These are phyloP conservation scores for Coemansia sp. DNA, from an alignment of 192 early-diverging fungal genomes.

Conservation along the genomic window DNA sequence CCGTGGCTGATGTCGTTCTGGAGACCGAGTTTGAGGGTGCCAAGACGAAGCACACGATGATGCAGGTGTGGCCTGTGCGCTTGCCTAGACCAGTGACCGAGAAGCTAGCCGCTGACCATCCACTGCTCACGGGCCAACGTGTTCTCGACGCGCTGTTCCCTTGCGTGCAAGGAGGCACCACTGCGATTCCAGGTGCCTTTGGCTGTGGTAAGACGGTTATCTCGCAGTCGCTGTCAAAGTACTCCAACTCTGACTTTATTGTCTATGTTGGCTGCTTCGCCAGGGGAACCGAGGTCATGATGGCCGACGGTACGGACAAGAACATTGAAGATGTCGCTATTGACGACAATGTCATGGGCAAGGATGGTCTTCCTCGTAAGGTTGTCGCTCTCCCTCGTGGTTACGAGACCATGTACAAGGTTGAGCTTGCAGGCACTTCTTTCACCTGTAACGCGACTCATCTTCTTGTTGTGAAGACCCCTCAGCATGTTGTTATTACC, in stretches of 20 bases:
- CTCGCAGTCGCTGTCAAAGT: slow-evolving; percentile 98
- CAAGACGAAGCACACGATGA: slow-evolving; percentile 88
- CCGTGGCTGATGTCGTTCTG: slow-evolving; percentile 83
- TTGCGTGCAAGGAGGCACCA: slow-evolving; percentile 98
- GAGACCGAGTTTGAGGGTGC: slow-evolving; percentile 98
- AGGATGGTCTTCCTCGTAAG: slow-evolving; percentile 39
- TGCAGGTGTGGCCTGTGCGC: slow-evolving; percentile 97
- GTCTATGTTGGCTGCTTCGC: slow-evolving; percentile 90
- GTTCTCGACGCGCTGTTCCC: slow-evolving; percentile 99
- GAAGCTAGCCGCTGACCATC: slow-evolving; percentile 93
- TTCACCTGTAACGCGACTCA: slow-evolving; percentile 46
- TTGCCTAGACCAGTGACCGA: slow-evolving; percentile 91
- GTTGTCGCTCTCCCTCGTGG: slow-evolving; percentile 47
- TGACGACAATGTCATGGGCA: slow-evolving; percentile 40
- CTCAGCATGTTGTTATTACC: background rate
- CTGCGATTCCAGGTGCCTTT: slow-evolving; percentile 99
- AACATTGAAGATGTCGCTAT: slow-evolving; percentile 32
- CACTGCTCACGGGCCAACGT: slow-evolving; percentile 96
- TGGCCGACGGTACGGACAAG: slow-evolving; percentile 47
- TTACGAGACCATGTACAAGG: slow-evolving; percentile 38
- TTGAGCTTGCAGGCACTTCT: background rate
- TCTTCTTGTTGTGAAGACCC: slow-evolving; percentile 32
- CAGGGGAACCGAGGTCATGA: slow-evolving; percentile 60
- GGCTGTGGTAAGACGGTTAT: slow-evolving; percentile 99
- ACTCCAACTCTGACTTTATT: slow-evolving; percentile 99